Percentiles rank a stretch among this genome's conserved stretches.
Conservation (phyloP, 768 basidiomycete species). For the Trametes coccinea region DNA sequence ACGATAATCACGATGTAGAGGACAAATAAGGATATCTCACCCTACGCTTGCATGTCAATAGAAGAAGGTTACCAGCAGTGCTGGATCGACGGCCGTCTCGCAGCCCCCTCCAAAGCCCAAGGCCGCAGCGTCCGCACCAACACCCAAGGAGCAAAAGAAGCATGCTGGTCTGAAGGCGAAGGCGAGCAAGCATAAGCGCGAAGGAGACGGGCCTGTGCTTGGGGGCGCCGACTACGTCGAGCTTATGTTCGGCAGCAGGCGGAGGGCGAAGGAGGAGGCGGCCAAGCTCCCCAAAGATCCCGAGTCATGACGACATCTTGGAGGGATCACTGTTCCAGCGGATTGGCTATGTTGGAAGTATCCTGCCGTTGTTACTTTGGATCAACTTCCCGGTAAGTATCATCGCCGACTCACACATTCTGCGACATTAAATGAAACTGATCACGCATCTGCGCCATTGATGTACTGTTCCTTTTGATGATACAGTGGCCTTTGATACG, state of each 20-base stretch:
- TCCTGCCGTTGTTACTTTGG: no score
- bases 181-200: slow-evolving; percentile 29
- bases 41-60: neutral
- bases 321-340: neutral
- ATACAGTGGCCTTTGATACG: no score
- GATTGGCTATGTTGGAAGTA: no score
- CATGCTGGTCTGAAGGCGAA: slow-evolving; percentile 51
- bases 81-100: slow-evolving; percentile 4
- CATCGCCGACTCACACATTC: no score
- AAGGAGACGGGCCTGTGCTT: slow-evolving; percentile 47
- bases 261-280: slow-evolving; percentile 67
- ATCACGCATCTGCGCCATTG: no score
- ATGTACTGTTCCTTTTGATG: no score
- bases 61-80: slow-evolving; percentile 31
- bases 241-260: slow-evolving; percentile 69
- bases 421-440: no score
- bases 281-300: slow-evolving; percentile 49
- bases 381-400: no score
- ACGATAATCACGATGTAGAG: slow-evolving; percentile 21
- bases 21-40: no score
- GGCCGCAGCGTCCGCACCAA: slow-evolving; percentile 23
- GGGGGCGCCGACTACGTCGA: slow-evolving; percentile 79
- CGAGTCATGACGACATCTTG: neutral
- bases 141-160: slow-evolving; percentile 41
- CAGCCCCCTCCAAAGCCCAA: slow-evolving; percentile 11